phyloP scores from a whole-genome alignment of 805 yeast species.

The Yarrowia hollandica region DNA sequence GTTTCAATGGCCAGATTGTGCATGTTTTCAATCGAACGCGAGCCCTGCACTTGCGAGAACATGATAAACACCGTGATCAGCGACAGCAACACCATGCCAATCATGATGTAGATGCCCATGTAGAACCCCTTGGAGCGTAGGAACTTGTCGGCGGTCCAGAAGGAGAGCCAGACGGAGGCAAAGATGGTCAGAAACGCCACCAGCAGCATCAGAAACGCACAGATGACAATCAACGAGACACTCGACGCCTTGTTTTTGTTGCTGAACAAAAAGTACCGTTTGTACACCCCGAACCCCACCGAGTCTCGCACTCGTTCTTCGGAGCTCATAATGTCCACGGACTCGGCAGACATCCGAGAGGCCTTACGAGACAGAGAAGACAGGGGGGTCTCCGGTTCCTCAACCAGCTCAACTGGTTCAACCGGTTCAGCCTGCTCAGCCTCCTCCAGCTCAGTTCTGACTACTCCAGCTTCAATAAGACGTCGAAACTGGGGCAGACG shows the following conservation, averaged over 20 bases:
- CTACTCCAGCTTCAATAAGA: slow-evolving; percentile 40
- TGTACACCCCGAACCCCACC: slow-evolving; percentile 47
- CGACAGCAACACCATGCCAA: slow-evolving; percentile 55
- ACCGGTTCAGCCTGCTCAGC: background rate
- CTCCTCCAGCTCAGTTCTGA: background rate
- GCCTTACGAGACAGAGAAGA: background rate
- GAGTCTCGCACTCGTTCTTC: slow-evolving; percentile 30
- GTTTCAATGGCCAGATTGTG: slow-evolving; percentile 64
- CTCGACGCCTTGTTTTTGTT: slow-evolving; percentile 40
- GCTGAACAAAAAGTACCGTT: slow-evolving; percentile 50
- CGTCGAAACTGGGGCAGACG: slow-evolving; percentile 51
- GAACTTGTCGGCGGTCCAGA: slow-evolving; percentile 54
- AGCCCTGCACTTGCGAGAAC: background rate
- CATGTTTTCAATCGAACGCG: slow-evolving; percentile 42
- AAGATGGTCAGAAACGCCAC: background rate
- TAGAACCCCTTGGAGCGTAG: slow-evolving; percentile 47
- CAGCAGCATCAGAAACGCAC: slow-evolving; percentile 15
- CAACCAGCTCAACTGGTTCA: background rate
- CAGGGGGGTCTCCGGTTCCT: background rate
- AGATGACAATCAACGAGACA: slow-evolving; percentile 48
- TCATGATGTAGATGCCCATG: slow-evolving; percentile 52
- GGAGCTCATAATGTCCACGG: slow-evolving; percentile 27
- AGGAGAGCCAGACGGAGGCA: slow-evolving; percentile 68
- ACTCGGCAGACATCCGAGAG: slow-evolving; percentile 25
- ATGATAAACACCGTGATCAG: slow-evolving; percentile 44